A percentile compares a stretch with the other conserved stretches of the same genome.
These are phyloP conservation scores for Didymosphaeria variabile DNA, from an alignment of 2,329 filamentous ascomycete species.

Conservation along the genomic window DNA sequence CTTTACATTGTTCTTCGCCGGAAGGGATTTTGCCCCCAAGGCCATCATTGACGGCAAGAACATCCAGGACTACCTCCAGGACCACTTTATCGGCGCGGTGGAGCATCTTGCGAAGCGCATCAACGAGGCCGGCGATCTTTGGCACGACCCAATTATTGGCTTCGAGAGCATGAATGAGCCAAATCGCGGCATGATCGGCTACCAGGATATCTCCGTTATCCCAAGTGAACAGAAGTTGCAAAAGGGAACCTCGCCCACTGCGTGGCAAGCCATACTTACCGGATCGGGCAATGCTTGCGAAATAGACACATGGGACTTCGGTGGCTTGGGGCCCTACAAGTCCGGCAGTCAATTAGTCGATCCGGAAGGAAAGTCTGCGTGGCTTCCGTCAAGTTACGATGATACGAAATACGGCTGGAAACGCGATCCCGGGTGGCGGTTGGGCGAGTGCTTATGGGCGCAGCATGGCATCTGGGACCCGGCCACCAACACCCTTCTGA, in stretches of 20 bases:
- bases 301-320: conserved; percentile 92
- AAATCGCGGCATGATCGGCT: conserved; percentile 85
- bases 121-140: conserved; percentile 86
- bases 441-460: conserved; percentile 96
- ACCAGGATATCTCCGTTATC: conserved; percentile 80
- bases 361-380: conserved; percentile 83
- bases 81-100: conserved; percentile 83
- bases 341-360: conserved; percentile 84
- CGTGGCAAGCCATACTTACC: conserved; percentile 91
- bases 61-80: conserved; percentile 93
- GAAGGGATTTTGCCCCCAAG: conserved; percentile 91
- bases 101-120: conserved; percentile 84
- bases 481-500: conserved; percentile 75
- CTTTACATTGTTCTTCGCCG: conserved; percentile 93
- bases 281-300: conserved; percentile 93
- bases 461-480: conserved; percentile 97
- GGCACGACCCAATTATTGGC: conserved; percentile 86
- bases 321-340: conserved; percentile 89
- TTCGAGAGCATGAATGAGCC: conserved; percentile 98
- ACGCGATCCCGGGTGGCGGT: conserved; percentile 84
- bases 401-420: conserved; percentile 91
- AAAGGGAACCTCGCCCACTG: conserved; percentile 91
- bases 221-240: conserved; percentile 89
- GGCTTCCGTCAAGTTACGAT: conserved; percentile 84
- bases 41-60: conserved; percentile 94